phyloP scores from a whole-genome alignment of 768 basidiomycete genomes.

The Pleurotus tuoliensis region DNA sequence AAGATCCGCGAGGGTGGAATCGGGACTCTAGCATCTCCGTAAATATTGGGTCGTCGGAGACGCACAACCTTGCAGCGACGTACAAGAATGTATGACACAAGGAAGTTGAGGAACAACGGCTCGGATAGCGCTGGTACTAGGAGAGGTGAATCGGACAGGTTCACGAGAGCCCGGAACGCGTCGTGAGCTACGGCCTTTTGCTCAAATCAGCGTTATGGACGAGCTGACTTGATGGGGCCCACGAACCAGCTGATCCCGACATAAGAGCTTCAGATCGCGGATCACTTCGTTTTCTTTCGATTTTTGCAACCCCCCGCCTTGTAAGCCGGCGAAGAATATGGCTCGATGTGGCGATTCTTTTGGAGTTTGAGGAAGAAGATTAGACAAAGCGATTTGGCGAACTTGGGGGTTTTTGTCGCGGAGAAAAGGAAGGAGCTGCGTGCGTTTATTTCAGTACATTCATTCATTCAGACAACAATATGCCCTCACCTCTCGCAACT shows the following conservation, averaged over 20 bases:
- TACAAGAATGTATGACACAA: slow-evolving; percentile 89
- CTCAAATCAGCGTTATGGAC: slow-evolving; percentile 8
- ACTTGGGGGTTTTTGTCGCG: slow-evolving; percentile 85
- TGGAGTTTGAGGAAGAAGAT: slow-evolving; percentile 77
- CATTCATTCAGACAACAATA: not conserved
- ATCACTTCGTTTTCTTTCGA: slow-evolving; percentile 65
- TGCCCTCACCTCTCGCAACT: not conserved
- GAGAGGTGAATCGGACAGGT: slow-evolving; percentile 81
- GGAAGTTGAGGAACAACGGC: slow-evolving; percentile 66
- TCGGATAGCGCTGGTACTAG: slow-evolving; percentile 69
- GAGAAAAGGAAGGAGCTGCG: slow-evolving; percentile 77
- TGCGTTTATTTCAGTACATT: slow-evolving; percentile 24
- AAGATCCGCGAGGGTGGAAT: slow-evolving; percentile 87
- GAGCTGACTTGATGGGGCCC: not conserved
- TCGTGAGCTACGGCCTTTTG: slow-evolving; percentile 85
- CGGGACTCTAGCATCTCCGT: slow-evolving; percentile 62
- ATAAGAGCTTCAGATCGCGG: slow-evolving; percentile 80
- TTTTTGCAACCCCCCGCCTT: slow-evolving; percentile 53
- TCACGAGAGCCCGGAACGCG: slow-evolving; percentile 91
- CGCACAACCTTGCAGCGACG: slow-evolving; percentile 23
- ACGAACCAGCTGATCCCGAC: slow-evolving; percentile 80
- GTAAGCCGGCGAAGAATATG: slow-evolving; percentile 69
- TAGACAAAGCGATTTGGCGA: slow-evolving; percentile 79
- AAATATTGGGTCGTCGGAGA: not conserved
- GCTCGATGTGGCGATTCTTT: slow-evolving; percentile 64